Base-by-base conservation (phyloP, 106 monocot species). In the Platanthera guangdongensis region DNA sequence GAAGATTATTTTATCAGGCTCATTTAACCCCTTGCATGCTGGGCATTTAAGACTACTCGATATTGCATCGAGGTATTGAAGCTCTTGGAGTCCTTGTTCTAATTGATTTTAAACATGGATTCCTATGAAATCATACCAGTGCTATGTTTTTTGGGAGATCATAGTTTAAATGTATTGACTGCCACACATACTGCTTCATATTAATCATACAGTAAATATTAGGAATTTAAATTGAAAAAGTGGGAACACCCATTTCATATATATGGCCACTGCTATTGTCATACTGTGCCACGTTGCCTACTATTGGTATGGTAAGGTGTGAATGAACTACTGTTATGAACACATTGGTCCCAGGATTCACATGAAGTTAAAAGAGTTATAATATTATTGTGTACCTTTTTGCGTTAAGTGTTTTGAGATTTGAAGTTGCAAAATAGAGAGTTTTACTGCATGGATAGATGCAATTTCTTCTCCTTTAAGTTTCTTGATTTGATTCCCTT, bases 1-100 rank as follows among this genome's bases (percentile, higher is more conserved):
- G 80, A 99, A 82, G 84, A 67, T 99, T 54, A 94, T 99, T 60
- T 73, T 94, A 48, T 80, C 94, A 15, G 99, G 99, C 68, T 99
- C 99, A 80, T 99, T 99, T 87, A 94, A 99, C 86, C 99, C 99
- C 5, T 83, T 99, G 73, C 99, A 94, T 87, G 94, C 90, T 82
- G 94, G 99, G 10, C 99, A 94, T 67, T 64, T 90, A 19, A 88
- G 83, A 82, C 88, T 94, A 73, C 77, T 94, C 57, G 89, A 99
- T n/a, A 85, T 85, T 85, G 99, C 94, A 80, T 77, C 85, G 78
- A 92, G 92, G 99, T 90, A 74, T 75, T 15, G 52, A 46, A 46
- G n/a, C 45, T 70, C 8, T 70, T 70, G 47, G 30, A 65, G 62
- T 21, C 6, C 6, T 39, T 39, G 2, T 65, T 32, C 32, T 65